Conservation (phyloP, 345 rosid genomes). For the Aquilaria malaccensis region DNA sequence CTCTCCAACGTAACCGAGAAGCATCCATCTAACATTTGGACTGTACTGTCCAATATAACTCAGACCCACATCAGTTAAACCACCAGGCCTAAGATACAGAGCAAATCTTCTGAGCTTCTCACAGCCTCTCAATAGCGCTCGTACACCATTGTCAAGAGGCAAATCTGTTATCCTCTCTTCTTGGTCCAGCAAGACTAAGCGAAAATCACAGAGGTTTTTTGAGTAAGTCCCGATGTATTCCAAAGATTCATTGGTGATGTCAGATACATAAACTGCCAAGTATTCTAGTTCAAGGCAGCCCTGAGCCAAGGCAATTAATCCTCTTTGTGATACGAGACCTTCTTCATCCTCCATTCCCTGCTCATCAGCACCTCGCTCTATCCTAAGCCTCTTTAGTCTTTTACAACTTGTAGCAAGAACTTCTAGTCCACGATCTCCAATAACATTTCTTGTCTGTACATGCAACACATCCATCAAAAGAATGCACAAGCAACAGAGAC, state of each 20-base stretch:
- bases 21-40: conserved; percentile 86
- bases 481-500: neutral
- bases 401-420: conserved; percentile 67
- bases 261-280: conserved; percentile 84
- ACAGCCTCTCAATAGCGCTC: conserved; percentile 76
- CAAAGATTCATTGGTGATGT: conserved; percentile 70
- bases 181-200: conserved; percentile 76
- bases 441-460: conserved; percentile 86
- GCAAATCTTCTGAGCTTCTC: conserved; percentile 74
- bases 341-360: conserved; percentile 82
- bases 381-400: conserved; percentile 77
- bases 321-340: conserved; percentile 83
- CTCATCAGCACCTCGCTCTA: conserved; percentile 92
- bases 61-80: conserved; percentile 79
- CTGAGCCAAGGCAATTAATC: conserved; percentile 72
- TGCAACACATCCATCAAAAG: conserved; percentile 11
- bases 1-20: conserved; percentile 76
- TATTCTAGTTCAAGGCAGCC: conserved; percentile 78
- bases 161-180: conserved; percentile 70
- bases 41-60: conserved; percentile 71
- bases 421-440: conserved; percentile 91
- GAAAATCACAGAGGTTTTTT: conserved; percentile 76
- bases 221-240: conserved; percentile 53
- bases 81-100: conserved; percentile 73
- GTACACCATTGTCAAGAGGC: conserved; percentile 91